Evolutionary conservation across 768 basidiomycete species (phyloP), one percentile per base, ranked within the genome.

Genomic region (Candolleomyces efflorescens): DNA sequence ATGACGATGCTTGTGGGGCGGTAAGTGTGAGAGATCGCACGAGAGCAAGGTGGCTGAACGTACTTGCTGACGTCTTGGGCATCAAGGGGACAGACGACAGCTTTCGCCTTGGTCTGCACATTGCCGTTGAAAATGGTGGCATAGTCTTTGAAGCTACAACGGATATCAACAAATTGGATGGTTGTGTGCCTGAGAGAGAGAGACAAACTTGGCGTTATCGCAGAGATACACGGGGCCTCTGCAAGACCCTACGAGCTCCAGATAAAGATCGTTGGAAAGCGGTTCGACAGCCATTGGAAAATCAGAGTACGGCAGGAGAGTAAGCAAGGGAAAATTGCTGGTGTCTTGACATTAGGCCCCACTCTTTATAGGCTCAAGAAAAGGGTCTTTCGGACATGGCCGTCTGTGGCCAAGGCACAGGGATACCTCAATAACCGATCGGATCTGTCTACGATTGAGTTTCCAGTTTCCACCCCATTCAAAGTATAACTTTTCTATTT

Each of bases 11-110:
- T 92, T 55, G 24, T 36, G 23, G 11, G 24, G 26, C 23, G 6
- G 37, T 41, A 11, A 17, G 11, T 26, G 10, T 20, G n/a, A 54
- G 11, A 10, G 51, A 6, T 36, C 3, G 27, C 3, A 46, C n/a
- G 46, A 11, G 48, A 32, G 27, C 26, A 53, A 45, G 26, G 38
- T 36, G 43, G 43, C 15, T 15, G 54, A n/a, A 73, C 86, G 67
- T 68, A 92, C 87, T 80, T 80, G 81, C 88, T 91, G 47, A 95
- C 85, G 66, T 95, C 91, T 58, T 84, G 77, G 1, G 92, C 89
- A 60, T 92, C 87, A 27, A 86, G 67, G 1, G 94, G 92, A 54
- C 85, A 86, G 0, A 80, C 85, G 13, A 93, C 81, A 10, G 84
- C 85, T 61, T 82, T 75, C 10, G 90, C 80, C 1, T 69, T 62